These are phyloP conservation scores for Pleodorina starrii DNA, from an alignment of 139 green algal species.

Conservation along the genomic window DNA sequence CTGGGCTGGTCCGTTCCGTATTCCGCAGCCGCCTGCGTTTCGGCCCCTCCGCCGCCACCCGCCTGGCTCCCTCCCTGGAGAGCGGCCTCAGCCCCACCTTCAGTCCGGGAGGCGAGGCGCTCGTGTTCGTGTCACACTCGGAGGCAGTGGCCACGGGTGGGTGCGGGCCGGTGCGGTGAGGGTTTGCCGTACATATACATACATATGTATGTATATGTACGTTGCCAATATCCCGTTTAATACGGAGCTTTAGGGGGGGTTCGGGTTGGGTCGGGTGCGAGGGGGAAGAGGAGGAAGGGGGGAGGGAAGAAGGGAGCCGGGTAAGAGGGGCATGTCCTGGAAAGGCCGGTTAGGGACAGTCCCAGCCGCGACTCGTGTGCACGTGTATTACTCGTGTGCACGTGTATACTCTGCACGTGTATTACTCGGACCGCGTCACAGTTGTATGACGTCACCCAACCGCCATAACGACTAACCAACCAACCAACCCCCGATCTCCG, in stretches of 20 bases:
- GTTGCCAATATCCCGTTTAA: background rate
- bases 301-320: too few relatives aligned
- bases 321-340: too few relatives aligned
- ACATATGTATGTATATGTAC: background rate
- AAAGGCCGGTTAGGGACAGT: too few relatives aligned
- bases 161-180: too few relatives aligned
- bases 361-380: background rate
- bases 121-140: constrained; percentile 86
- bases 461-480: background rate
- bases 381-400: background rate
- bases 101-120: constrained; percentile 69
- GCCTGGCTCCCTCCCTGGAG: constrained; percentile 29
- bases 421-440: background rate
- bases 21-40: constrained; percentile 38
- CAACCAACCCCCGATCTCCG: background rate
- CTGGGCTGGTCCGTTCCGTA: too few relatives aligned
- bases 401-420: background rate
- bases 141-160: constrained; percentile 73
- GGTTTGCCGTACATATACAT: background rate
- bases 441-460: background rate
- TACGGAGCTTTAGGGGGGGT: too few relatives aligned
- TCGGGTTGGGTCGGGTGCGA: too few relatives aligned
- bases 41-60: background rate
- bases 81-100: constrained; percentile 72
- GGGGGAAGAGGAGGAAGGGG: too few relatives aligned